These are phyloP conservation scores for Centella asiatica DNA, from an alignment of 129 eudicot species.

Conservation along the genomic window DNA sequence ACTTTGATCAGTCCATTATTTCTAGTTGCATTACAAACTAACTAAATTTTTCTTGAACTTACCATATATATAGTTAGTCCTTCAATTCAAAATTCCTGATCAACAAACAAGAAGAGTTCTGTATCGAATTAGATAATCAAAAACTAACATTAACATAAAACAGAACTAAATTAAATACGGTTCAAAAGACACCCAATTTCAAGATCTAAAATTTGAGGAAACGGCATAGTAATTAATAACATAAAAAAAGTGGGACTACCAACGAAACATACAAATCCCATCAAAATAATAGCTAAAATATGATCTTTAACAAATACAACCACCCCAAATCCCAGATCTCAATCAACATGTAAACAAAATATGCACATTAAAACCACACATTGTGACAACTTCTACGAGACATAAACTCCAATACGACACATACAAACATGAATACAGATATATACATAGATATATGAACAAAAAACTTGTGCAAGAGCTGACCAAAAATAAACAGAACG, in stretches of 20 bases:
- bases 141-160: too few species aligned
- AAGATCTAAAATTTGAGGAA: neutral
- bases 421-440: too few species aligned
- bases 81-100: conserved; percentile 24
- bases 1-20: neutral
- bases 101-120: conserved; percentile 11
- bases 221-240: neutral
- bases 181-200: too few species aligned
- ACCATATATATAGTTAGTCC: conserved; percentile 28
- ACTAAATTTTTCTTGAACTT: conserved; percentile 9
- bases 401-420: too few species aligned
- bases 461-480: too few species aligned
- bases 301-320: neutral
- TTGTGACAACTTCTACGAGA: too few species aligned
- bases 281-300: neutral
- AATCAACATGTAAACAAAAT: neutral
- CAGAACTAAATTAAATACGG: neutral
- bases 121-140: too few species aligned
- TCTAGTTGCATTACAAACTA: neutral
- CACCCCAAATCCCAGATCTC: conserved; percentile 10
- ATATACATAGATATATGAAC: neutral
- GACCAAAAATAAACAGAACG: neutral
- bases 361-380: too few species aligned
- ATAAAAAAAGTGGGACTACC: neutral
- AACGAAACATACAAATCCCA: neutral